Conservation (phyloP, 371 early-diverging fungal species). For the Lichtheimia ornata region DNA sequence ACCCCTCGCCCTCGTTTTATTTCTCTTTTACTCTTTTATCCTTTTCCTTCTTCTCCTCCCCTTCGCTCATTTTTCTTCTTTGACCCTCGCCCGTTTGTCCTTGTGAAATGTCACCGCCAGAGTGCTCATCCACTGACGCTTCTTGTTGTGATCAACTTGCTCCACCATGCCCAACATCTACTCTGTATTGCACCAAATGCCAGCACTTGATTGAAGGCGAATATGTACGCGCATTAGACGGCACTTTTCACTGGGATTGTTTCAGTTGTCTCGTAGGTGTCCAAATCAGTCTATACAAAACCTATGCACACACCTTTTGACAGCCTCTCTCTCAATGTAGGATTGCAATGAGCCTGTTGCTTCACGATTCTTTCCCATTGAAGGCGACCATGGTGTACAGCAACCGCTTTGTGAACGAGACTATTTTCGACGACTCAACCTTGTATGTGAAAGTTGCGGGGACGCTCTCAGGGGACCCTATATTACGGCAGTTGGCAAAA, state of each 20-base stretch:
- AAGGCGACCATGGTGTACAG: constrained; percentile 55
- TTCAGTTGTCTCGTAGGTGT: constrained; percentile 88
- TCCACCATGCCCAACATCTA: constrained; percentile 9
- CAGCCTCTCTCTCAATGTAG: constrained; percentile 35
- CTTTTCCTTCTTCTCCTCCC: neutral
- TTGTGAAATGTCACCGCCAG: constrained; percentile 7
- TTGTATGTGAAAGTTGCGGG: constrained; percentile 91
- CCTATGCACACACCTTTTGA: no score
- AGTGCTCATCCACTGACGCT: constrained; percentile 6
- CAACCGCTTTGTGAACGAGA: constrained; percentile 83
- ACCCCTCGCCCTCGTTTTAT: no score
- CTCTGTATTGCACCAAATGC: constrained; percentile 22
- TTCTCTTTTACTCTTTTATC: no score
- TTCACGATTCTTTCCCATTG: constrained; percentile 86
- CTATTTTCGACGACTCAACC: constrained; percentile 81
- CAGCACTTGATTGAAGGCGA: constrained; percentile 61
- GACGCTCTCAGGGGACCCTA: constrained; percentile 89
- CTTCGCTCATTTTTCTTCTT: neutral
- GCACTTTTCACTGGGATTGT: constrained; percentile 90
- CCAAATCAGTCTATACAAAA: neutral
- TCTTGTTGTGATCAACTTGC: neutral
- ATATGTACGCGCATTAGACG: constrained; percentile 88
- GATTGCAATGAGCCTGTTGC: constrained; percentile 86
- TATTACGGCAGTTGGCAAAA: constrained; percentile 89
- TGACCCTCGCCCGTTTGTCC: neutral